Base-by-base conservation (phyloP, 495 filamentous ascomycete genomes). In the Aspergillus steynii region DNA sequence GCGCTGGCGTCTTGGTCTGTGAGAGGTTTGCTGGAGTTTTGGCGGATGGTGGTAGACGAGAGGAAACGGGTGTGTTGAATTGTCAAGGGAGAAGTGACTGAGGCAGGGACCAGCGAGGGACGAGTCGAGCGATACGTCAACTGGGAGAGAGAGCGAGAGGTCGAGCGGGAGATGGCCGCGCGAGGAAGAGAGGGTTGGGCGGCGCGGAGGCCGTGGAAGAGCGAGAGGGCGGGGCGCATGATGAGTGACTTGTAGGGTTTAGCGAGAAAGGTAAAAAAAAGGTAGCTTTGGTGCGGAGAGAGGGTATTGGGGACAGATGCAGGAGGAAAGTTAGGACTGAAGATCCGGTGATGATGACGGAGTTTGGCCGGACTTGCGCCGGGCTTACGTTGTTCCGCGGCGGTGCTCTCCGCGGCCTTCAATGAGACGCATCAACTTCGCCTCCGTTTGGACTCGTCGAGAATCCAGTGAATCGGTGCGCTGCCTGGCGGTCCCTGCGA, bases 1-100 rank as follows among this genome's bases (percentile, higher is more conserved):
- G 71, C 25, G 60, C 66, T 49, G 29, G 62, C 20, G 29, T 59
- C 32, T 8, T 68, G 61, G 56, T 77, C 67, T 49, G 72, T 76
- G 53, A 78, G 69, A 20, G 74, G 70, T 45, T 58, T 65, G 7
- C 69, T 42, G 42, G 77, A 80, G 55, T 77, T 76, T 56, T 68
- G 52, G 49, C 76, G 71, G 45, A 61, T 32, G 31, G 54, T 54
- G 2, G 34, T 8, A 15, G 37, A 42, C 1, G 37, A 3, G 1
- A 10, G 10, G 37, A 42, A 4, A 4, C 12, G 37, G 1, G 37
- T 3, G 55, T 29, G 29, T 6, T 48, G 27, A 2, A 9, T 49
- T 14, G 27, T 20, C 31, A 31, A 28, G 20, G 56, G 20, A 42
- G 61, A 28, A 12, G 61, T 37, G 31, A 34, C 6, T 9, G 31